A percentile compares a stretch with the other conserved stretches of the same genome.
Evolutionary conservation across 768 basidiomycete genomes (phyloP).

Genomic region (Kwoniella bestiolae): DNA sequence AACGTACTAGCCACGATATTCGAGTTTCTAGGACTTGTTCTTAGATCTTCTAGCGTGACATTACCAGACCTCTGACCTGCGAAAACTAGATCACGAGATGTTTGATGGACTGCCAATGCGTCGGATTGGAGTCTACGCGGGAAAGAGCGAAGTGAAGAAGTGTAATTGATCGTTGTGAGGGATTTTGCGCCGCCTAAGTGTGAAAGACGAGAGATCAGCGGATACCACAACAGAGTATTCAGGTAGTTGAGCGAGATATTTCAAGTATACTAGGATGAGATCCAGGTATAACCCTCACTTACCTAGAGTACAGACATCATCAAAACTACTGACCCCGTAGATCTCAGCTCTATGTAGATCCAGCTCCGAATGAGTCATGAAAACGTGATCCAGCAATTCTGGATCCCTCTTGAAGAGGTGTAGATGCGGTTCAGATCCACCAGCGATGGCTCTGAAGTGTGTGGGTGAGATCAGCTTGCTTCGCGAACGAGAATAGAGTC

Average conservation of each 20-base stretch:
- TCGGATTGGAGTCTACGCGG: conserved; percentile 34
- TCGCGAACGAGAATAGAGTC: not conserved
- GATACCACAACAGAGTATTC: not conserved
- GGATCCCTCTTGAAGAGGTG: conserved; percentile 40
- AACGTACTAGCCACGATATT: conserved; percentile 18
- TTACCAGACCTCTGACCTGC: conserved; percentile 32
- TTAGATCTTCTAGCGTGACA: conserved; percentile 38
- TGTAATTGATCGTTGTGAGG: conserved; percentile 21
- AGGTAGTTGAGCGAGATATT: too few species aligned
- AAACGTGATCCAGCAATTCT: conserved; percentile 23
- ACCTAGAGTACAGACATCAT: conserved; percentile 42
- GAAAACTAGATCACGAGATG: conserved; percentile 33
- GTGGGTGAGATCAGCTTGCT: not conserved
- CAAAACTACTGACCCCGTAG: conserved; percentile 31
- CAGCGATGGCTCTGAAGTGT: conserved; percentile 32
- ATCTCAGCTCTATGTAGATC: conserved; percentile 30
- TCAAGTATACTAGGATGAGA: not conserved
- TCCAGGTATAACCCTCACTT: not conserved
- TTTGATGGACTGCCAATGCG: conserved; percentile 38
- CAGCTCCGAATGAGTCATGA: conserved; percentile 33
- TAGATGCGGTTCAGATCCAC: conserved; percentile 35
- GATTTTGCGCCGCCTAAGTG: conserved; percentile 25
- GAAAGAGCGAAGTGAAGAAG: conserved; percentile 1
- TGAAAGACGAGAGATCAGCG: not conserved
- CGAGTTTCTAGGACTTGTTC: conserved; percentile 13